A percentile compares a stretch with the other conserved stretches of the same genome.
These are phyloP conservation scores for Termitomyces sp. DNA, from an alignment of 768 basidiomycete species.

Conservation along the genomic window DNA sequence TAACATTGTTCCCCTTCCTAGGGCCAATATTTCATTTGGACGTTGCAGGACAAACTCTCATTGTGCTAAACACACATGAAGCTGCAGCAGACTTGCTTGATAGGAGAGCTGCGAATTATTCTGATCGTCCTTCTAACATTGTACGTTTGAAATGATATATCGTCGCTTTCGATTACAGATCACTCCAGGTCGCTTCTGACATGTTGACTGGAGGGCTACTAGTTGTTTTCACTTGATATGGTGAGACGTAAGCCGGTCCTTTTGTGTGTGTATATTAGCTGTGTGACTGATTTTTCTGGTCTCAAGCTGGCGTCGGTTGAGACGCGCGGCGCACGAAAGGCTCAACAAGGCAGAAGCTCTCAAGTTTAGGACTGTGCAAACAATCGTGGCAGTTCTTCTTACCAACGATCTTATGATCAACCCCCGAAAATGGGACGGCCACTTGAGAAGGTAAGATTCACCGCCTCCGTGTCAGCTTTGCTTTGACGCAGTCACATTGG, in stretches of 20 bases:
- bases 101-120: not conserved
- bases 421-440: not conserved
- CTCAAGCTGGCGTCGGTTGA: not conserved
- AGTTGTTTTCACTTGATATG: not conserved
- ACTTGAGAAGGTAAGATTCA: not conserved
- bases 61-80: not conserved
- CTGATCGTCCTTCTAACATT: not conserved
- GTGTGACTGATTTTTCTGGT: not conserved
- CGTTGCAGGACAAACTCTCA: not conserved
- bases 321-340: too few species aligned
- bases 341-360: not conserved
- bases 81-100: not conserved
- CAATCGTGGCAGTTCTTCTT: not conserved
- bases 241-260: not conserved
- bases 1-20: not conserved
- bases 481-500: not conserved
- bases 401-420: not conserved
- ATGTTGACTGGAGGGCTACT: not conserved
- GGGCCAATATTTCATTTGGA: not conserved
- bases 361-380: not conserved
- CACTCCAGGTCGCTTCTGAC: not conserved
- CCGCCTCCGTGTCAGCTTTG: not conserved
- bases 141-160: too few species aligned
- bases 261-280: not conserved
- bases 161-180: not conserved